Percentiles rank a stretch among this genome's conserved stretches.
phyloP scores from a whole-genome alignment of 169 alveolate species.

The Plasmodium sp. region DNA sequence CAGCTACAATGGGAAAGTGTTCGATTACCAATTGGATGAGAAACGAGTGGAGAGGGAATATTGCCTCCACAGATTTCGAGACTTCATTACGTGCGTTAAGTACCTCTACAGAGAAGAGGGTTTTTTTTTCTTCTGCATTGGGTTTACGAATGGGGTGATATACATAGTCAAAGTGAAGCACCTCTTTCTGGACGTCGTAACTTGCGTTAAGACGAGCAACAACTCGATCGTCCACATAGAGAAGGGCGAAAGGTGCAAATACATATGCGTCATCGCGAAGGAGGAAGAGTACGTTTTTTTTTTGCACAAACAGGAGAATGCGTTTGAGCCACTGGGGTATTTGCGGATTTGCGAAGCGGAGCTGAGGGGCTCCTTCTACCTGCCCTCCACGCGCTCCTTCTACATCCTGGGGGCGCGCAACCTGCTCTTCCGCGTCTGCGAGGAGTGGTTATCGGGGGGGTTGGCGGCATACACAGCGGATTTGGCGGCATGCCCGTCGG shows the following conservation, averaged over 20 bases:
- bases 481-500: not conserved
- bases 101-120: slow-evolving; percentile 16
- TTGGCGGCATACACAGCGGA: not conserved
- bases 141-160: slow-evolving; percentile 47
- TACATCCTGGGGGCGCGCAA: slow-evolving; percentile 13
- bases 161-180: slow-evolving; percentile 34
- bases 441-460: not conserved
- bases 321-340: slow-evolving; percentile 35
- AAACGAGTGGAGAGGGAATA: slow-evolving; percentile 23
- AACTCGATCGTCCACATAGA: slow-evolving; percentile 27
- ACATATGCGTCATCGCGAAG: slow-evolving; percentile 29
- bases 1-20: slow-evolving; percentile 35
- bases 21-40: slow-evolving; percentile 20
- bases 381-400: not conserved
- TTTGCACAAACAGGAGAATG: not conserved
- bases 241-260: slow-evolving; percentile 1
- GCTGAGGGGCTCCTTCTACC: slow-evolving; percentile 6
- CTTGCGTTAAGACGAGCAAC: slow-evolving; percentile 49
- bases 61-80: slow-evolving; percentile 26
- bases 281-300: slow-evolving; percentile 51
- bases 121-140: slow-evolving; percentile 53
- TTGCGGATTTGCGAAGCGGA: slow-evolving; percentile 5
- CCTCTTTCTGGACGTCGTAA: slow-evolving; percentile 32
- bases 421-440: not conserved
- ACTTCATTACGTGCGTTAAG: slow-evolving; percentile 29